Evolutionary conservation across 306 rosid species (phyloP), one percentile per base, ranked within the genome.

Genomic region (Cicer pinnatifidum): DNA sequence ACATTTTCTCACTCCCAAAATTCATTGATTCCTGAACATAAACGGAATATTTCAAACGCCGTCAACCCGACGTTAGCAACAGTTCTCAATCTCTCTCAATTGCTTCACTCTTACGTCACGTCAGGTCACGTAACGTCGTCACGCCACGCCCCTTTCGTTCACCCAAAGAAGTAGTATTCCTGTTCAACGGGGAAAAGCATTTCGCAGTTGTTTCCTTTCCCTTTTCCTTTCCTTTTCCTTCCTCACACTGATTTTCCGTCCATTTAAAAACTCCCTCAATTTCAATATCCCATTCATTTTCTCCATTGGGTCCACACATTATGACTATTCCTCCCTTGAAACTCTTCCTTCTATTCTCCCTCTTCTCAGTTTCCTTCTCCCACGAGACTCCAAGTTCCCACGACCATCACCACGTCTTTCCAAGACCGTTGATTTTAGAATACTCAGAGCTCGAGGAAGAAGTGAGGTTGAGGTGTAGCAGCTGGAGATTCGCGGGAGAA

Each of bases 401-500:
- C 2, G 8, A 23, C 0, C 68, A 46, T 6, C 77, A 7, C 9
- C 77, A 10, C 72, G 77, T 23, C 47, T 81, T 84, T 1, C 88
- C 89, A 1, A 60, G 95, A 41, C 97, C 96, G 0, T 57, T 88
- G 47, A 88, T 91, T 8, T 17, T 86, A 3, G 94, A 91, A 19
- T 83, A 73, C 81, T 58, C 86, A 0, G 91, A 75, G 5, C 1
- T 68, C 1, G 81, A 71, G 0, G 89, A 86, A 12, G 98, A 88
- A 46, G 15, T 66, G 9, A 57, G 7, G 47, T 53, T 85, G 52
- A 77, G 72, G 13, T 94, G 97, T 44, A 75, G 73, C 10, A 84
- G 97, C 63, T 94, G 99, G 99, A 86, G 99, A 71, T 80, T 94
- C 28, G 85, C 91, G 3, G 99, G 9, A 17, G 99, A 94, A 78